Base-by-base conservation (phyloP, 2,329 filamentous ascomycete genomes). In the Coniochaeta ligniaria region DNA sequence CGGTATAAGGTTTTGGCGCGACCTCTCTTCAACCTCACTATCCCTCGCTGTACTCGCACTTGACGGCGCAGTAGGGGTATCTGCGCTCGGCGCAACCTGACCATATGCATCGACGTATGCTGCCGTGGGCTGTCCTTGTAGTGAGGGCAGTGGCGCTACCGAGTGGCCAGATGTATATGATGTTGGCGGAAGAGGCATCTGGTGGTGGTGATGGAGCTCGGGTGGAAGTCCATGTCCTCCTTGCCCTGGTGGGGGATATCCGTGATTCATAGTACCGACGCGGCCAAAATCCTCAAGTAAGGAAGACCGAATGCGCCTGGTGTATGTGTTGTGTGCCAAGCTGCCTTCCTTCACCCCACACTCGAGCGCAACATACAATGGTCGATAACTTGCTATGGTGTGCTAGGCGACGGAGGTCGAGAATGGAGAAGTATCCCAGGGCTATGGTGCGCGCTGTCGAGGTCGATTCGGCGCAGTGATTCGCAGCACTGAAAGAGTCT, bases 1-100 rank as follows among this genome's bases (percentile, higher is more conserved):
- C n/a, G 56, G 56, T 31, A 43, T 45, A n/a, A 58, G 56, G 22
- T 58, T 58, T 16, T 58, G 35, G 22, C 56, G 56, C 26, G 56
- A 58, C 54, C 54, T 36, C 54, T 57, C 54, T 57, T 57, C 54
- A 16, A 20, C 22, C 54, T 57, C 54, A 17, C 31, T 9, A 57
- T 57, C 54, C 17, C 31, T 57, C 35, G 54, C n/a, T 14, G 54
- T 57, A 14, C 6, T 57, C 5, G 54, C n/a, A 31, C 35, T 38
- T 22, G 54, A 57, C 20, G 54, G 35, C 35, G 31, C 54, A 9
- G 54, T 36, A 24, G 54, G 54, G 31, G 54, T 57, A 20, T 57
- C 54, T 16, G 11, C 54, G 54, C 54, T 24, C 2, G 22, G 54
- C 54, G n/a, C 33, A 26, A 57, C 54, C 36, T 58, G 56, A 33